Base-by-base conservation (phyloP, 768 basidiomycete species). In the Infundibulicybe gibba region DNA sequence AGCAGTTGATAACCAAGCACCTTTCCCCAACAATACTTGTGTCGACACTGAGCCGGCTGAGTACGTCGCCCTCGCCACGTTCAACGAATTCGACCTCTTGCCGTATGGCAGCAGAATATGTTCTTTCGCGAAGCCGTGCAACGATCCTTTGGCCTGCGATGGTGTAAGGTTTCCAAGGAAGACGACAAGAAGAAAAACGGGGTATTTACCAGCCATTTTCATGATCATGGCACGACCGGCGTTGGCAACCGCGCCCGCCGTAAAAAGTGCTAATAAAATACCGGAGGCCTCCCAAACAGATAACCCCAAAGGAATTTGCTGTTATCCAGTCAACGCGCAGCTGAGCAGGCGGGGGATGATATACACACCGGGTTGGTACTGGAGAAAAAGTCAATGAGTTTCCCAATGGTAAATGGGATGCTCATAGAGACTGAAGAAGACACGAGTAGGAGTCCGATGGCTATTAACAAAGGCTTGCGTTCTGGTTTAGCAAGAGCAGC, bases 41-140 rank as follows among this genome's bases (percentile, higher is more conserved):
- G 61, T 99, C 95, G 1, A 86, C 87, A 48, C 89, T 93, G 30
- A 98, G 73, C 46, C 95, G 73, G 63, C 92, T 94, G 38, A 97
- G 70, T 8, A 97, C 89, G 61, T 99, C 95, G 6, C 95, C 95
- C 51, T 94, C 92, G 2, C 91, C 91, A 32, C 79, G 80, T 62
- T 97, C 94, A 5, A 94, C 90, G 62, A 84, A 94, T 62, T 95
- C 93, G 20, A 95, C 86, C 63, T 97, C 94, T 64, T 97, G 92
- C 44, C 74, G 76, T 6, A 97, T 72, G 2, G 92, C 81, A n/a
- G 90, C 87, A 6, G 76, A 70, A 61, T 92, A 98, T 14, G 87
- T 90, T 41, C 79, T 74, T 65, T 94, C 83, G 21, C 94, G 81
- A 32, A 92, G 71, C 9, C 92, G 76, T 4, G 90, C 91, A 31